A percentile compares a stretch with the other conserved stretches of the same genome.
These are phyloP conservation scores for Scleromitrula shiraiana DNA, from an alignment of 2,329 filamentous ascomycete genomes.

Conservation along the genomic window DNA sequence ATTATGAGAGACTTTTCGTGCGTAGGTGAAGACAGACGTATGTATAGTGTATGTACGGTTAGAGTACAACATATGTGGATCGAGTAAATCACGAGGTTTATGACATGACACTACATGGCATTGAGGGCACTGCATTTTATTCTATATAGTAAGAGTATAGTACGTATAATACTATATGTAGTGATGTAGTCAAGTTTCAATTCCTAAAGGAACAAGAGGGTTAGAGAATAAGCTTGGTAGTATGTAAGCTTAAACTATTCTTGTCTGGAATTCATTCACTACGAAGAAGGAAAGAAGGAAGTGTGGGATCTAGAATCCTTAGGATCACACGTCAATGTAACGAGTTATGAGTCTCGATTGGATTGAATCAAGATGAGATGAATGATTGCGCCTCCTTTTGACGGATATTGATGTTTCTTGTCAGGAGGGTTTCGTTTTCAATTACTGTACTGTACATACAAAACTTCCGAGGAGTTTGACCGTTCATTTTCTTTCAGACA, in stretches of 20 bases:
- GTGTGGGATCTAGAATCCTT: neutral
- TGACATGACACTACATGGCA: neutral
- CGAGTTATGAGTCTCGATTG: neutral
- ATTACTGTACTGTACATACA: no score
- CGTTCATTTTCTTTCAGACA: no score
- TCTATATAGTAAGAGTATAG: neutral
- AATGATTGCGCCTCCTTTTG: conserved; percentile 1
- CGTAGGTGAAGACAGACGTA: no score
- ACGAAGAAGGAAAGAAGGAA: neutral
- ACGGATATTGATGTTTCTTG: neutral
- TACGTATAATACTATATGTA: no score
- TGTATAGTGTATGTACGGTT: no score
- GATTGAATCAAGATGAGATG: neutral
- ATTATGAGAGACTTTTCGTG: no score
- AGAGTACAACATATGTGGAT: neutral
- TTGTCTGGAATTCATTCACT: no score
- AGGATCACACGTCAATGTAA: neutral
- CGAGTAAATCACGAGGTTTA: neutral
- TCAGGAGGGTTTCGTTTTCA: no score
- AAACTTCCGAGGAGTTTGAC: no score
- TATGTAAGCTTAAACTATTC: neutral
- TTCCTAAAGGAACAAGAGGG: neutral
- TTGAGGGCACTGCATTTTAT: neutral
- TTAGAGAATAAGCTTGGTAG: neutral
- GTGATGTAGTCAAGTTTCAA: no score